phyloP scores from a whole-genome alignment of 2,329 filamentous ascomycete species.

The Calonectria fujianensis region DNA sequence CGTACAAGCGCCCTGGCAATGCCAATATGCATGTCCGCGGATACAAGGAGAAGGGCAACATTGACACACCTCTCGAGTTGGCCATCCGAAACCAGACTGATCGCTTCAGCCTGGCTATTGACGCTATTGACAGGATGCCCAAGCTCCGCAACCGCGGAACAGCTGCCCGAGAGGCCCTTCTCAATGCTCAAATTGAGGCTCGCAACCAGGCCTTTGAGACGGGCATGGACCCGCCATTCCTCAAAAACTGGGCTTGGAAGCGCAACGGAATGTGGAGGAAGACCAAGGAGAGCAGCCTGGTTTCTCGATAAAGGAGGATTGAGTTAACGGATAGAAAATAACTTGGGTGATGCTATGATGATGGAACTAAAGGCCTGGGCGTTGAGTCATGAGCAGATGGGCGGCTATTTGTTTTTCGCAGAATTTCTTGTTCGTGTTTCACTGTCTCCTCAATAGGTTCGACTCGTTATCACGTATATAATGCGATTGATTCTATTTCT shows the following conservation, averaged over 20 bases:
- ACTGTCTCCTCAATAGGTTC: slow-evolving; percentile 43
- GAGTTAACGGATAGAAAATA: slow-evolving; percentile 43
- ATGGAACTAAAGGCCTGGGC: slow-evolving; percentile 43
- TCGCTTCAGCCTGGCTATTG: slow-evolving; percentile 84
- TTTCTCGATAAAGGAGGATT: slow-evolving; percentile 48
- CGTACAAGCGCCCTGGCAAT: slow-evolving; percentile 83
- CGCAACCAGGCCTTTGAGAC: slow-evolving; percentile 80
- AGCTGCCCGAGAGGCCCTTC: slow-evolving; percentile 77
- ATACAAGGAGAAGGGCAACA: slow-evolving; percentile 90
- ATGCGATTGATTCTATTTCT: slow-evolving; percentile 36
- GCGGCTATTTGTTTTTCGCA: slow-evolving; percentile 37
- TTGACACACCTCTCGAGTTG: slow-evolving; percentile 86
- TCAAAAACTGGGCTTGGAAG: slow-evolving; percentile 81
- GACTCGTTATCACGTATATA: slow-evolving; percentile 43
- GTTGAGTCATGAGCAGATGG: slow-evolving; percentile 44
- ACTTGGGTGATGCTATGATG: slow-evolving; percentile 33
- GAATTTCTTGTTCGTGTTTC: slow-evolving; percentile 43
- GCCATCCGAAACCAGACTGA: slow-evolving; percentile 87
- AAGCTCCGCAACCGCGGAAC: slow-evolving; percentile 78
- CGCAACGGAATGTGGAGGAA: slow-evolving; percentile 64
- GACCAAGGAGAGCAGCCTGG: slow-evolving; percentile 50
- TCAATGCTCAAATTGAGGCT: slow-evolving; percentile 79
- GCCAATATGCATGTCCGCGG: slow-evolving; percentile 83
- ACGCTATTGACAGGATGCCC: slow-evolving; percentile 82
- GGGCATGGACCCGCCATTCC: slow-evolving; percentile 80